Evolutionary conservation across 192 early-diverging fungal genomes (phyloP).

Genomic region (Polychytrium aggregatum): DNA sequence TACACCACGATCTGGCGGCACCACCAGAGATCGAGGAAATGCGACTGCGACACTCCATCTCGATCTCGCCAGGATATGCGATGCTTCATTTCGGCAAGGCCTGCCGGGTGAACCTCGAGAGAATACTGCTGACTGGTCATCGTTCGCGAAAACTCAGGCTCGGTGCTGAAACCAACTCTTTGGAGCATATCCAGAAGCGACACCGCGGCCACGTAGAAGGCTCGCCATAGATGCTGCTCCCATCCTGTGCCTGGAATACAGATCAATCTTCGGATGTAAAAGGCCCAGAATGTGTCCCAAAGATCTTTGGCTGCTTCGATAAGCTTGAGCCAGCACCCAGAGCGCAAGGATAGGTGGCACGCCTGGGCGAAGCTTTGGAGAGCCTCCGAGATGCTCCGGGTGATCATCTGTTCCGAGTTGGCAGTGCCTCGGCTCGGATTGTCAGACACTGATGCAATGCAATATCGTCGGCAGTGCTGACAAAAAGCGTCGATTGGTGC

Average conservation of each 20-base stretch:
- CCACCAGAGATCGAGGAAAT: constrained; percentile 9
- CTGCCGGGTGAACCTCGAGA: no score
- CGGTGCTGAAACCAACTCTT: constrained; percentile 1
- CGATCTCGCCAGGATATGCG: constrained; percentile 13
- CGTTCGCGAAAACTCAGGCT: no score
- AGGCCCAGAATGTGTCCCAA: constrained; percentile 16
- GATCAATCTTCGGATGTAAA: constrained; percentile 5
- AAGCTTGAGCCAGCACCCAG: constrained; percentile 16
- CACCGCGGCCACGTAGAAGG: constrained; percentile 18
- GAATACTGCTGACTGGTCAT: background rate
- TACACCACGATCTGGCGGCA: constrained; percentile 8
- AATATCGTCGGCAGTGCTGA: no score
- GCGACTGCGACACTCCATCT: constrained; percentile 5
- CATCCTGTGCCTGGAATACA: constrained; percentile 20
- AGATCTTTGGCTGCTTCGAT: constrained; percentile 12
- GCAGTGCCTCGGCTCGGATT: background rate
- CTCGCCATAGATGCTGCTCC: constrained; percentile 20
- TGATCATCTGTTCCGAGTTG: no score
- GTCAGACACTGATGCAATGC: background rate
- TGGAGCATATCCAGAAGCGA: constrained; percentile 25
- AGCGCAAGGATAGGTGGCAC: constrained; percentile 20
- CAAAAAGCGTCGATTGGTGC: constrained; percentile 1
- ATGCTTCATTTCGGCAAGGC: background rate
- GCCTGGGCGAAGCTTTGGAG: constrained; percentile 31
- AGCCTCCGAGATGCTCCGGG: constrained; percentile 13